Evolutionary conservation across 1,284 basidiomycete genomes (phyloP), one percentile per base, ranked within the genome.

Genomic region (Papiliotrema terrestris): DNA sequence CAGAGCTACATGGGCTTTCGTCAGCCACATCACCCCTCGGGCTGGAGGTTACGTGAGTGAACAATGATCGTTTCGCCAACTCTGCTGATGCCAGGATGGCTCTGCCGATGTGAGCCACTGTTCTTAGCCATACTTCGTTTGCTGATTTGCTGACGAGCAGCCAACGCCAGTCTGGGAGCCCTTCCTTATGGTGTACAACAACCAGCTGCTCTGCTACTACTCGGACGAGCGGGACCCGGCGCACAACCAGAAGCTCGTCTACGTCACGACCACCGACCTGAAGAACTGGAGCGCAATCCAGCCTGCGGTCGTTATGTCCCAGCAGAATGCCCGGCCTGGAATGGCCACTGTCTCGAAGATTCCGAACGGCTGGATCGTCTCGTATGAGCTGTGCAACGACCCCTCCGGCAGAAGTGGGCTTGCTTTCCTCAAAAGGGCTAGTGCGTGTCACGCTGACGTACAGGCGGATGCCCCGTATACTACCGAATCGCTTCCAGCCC

Each of bases 161-260:
- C 38, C 49, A 62, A 51, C 54, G 2, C 54, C 54, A 2, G 54
- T 55, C 54, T 55, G 54, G 54, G 54, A 55, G 36, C 54, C 56
- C 2, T 75, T 71, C 62, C 52, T 76, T 45, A 59, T 74, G 51
- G 61, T 65, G 15, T 69, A 67, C 59, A 66, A 73, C 45, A 60
- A 65, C 52, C 65, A 73, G 58, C 60, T 77, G 22, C 65, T 75
- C 49, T 60, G 69, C 50, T 77, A 70, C 62, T 77, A 76, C 63
- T 75, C 73, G 6, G 75, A 77, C 55, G 74, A 77, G 56, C 68
- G 74, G 4, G 73, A 76, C 52, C 61, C 72, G 15, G 52, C 29
- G 13, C 67, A 75, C 55, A 73, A 72, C 3, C 74, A 77, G 58
- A 76, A 77, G 53, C 53, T 76, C 17, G 71, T 69, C 13, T 70